Evolutionary conservation across 1,139 yeast genomes (phyloP), one percentile per base, ranked within the genome.

Genomic region (Candida sp.): DNA sequence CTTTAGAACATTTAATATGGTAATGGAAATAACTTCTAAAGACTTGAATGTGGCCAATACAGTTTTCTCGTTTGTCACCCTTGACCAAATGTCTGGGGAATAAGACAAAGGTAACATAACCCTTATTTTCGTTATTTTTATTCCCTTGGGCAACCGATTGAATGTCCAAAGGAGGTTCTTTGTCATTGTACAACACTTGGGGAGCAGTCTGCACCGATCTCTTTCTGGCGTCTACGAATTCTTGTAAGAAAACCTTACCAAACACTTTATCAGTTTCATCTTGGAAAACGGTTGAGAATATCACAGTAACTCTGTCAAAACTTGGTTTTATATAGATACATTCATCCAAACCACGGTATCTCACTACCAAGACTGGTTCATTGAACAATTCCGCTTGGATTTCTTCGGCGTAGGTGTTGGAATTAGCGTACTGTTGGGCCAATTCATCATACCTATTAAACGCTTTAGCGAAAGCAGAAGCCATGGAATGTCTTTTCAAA

Each of bases 141-240:
- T 50, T 39, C 29, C 50, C 56, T 36, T 58, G 64, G 8, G 64
- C 70, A n/a, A 62, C 72, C 38, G 52, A 57, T 43, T 65, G 68
- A 49, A 95, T 82, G 64, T 93, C 99, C 58, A 89, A 75, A 8
- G 99, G 99, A n/a, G 97, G 88, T 53, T 89, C 97, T 51, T 77
- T 78, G 57, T 85, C 93, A 11, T 95, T 84, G 61, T 87, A 91
- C 58, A 95, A 78, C 43, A 93, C 99, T 71, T 95, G 99, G 21
- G 99, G 99, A 2, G 99, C 97, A 42, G 95, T 91, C 68, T 95
- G 99, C 47, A 93, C 95, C 11, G 96, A 87, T 62, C 98, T 82
- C 66, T 87, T 86, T 67, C 99, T 82, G 9, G 99, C 98, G 50
- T 61, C 99, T 39, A 93, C 97, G 66, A 93, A 93, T 68, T 93